Percentiles rank a stretch among this genome's conserved stretches.
Evolutionary conservation across 306 rosid species (phyloP).

Genomic region (Citrullus colocynthis): DNA sequence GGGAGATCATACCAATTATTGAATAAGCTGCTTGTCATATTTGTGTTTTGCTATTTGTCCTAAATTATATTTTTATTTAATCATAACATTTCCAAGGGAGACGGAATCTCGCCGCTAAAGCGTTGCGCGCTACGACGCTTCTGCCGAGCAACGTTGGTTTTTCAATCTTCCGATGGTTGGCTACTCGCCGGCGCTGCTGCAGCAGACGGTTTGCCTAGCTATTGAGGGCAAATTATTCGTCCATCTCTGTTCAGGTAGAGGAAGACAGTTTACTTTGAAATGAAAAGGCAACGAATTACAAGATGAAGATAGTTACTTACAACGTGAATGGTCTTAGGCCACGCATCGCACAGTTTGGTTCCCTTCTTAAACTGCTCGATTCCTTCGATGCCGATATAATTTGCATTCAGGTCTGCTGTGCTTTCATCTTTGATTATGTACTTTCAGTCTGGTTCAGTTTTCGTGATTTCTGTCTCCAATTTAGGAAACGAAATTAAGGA

Average conservation of each 20-base stretch:
- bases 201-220: background rate
- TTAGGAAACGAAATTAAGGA: conserved; percentile 66
- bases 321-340: conserved; percentile 81
- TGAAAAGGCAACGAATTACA: background rate
- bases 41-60: no score
- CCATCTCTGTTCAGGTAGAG: background rate
- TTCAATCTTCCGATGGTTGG: background rate
- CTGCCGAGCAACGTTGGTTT: background rate
- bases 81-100: background rate
- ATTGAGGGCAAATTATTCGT: background rate
- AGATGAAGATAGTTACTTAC: conserved; percentile 83
- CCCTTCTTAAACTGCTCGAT: conserved; percentile 64
- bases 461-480: background rate
- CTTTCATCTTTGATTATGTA: background rate
- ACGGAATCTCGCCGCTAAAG: background rate
- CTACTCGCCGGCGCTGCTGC: background rate
- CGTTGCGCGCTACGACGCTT: background rate
- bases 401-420: conserved; percentile 49
- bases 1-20: no score
- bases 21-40: no score
- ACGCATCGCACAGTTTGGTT: conserved; percentile 77
- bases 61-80: no score
- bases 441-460: background rate
- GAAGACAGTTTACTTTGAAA: background rate
- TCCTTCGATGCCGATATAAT: conserved; percentile 79